A percentile compares a stretch with the other conserved stretches of the same genome.
Evolutionary conservation across 1,139 yeast species (phyloP).

Genomic region (Yamadazyma diddensiae): DNA sequence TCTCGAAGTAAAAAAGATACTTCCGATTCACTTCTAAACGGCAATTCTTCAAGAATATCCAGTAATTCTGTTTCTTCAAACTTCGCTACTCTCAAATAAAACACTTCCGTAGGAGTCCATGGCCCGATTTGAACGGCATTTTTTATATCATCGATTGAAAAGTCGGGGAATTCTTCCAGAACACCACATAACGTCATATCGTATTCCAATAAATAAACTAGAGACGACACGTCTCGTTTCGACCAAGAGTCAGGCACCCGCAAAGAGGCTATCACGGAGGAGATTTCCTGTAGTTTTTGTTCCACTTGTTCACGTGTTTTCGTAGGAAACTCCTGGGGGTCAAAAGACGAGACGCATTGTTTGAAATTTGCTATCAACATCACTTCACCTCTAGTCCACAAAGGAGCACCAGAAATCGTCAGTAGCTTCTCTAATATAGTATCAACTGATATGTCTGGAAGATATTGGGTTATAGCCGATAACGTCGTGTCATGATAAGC

Average conservation of each 20-base stretch:
- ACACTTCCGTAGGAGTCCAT: conserved; percentile 13
- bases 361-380: conserved; percentile 5
- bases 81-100: conserved; percentile 10
- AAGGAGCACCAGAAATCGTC: not conserved
- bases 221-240: conserved; percentile 4
- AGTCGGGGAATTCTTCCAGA: conserved; percentile 16
- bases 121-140: conserved; percentile 2
- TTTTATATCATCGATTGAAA: conserved; percentile 10
- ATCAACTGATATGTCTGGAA: conserved; percentile 6
- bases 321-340: conserved; percentile 8
- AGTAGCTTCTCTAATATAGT: not conserved
- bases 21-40: conserved; percentile 9
- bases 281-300: conserved; percentile 1
- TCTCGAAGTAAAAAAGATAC: conserved; percentile 3
- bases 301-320: conserved; percentile 6
- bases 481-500: conserved; percentile 12
- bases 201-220: conserved; percentile 5
- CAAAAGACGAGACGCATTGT: not conserved
- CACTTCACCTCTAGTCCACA: conserved; percentile 15
- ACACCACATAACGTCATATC: conserved; percentile 15
- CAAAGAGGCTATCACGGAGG: not conserved
- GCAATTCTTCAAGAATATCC: conserved; percentile 11
- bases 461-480: conserved; percentile 3
- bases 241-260: conserved; percentile 5
- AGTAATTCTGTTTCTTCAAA: conserved; percentile 3